Base-by-base conservation (phyloP, 495 filamentous ascomycete species). In the Xanthoparmelia taractica region DNA sequence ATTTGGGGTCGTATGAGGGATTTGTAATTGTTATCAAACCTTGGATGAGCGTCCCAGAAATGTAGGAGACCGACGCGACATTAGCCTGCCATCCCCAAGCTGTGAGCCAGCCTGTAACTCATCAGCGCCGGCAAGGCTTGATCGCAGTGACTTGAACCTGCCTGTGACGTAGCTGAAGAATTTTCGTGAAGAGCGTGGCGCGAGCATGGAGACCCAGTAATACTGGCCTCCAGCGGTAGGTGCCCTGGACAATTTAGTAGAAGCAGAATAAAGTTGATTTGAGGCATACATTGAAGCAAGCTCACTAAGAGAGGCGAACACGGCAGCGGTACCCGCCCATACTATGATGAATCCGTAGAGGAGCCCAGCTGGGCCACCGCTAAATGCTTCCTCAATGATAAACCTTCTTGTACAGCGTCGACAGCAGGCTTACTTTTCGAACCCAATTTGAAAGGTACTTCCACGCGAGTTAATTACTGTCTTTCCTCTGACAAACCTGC, bases 331-430 rank as follows among this genome's bases (percentile, higher is more conserved):
- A 10, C 77, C 75, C 11, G 67, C 47, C 80, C 80, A 84, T 13
- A 72, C 74, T 63, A 83, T 75, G 25, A 84, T 54, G 60, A 77
- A 85, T 11, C 74, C 74, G 72, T 81, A 84, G 5, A 85, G 69
- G 0, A 83, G 75, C n/a, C 79, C 81, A 1, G 76, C 80, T 7
- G 80, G 76, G 1, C 82, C 82, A 25, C 78, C 80, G 66, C 66
- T 69, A 12, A n/a, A 25, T 33, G 5, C 56, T 17, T 15, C 38
- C 27, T 59, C 34, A 59, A 11, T 11, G 1, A 45, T 41, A 43
- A 59, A 10, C 37, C 37, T 31, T 29, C 15, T 20, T 23, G 41
- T 34, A 13, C 58, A 60, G 29, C 29, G 25, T 17, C 25, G 23
- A 11, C 18, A 59, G 25, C 15, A 31, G 31, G 27, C 20, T 10